Base-by-base conservation (phyloP, 2,329 filamentous ascomycete species). In the Penicillium sp. region DNA sequence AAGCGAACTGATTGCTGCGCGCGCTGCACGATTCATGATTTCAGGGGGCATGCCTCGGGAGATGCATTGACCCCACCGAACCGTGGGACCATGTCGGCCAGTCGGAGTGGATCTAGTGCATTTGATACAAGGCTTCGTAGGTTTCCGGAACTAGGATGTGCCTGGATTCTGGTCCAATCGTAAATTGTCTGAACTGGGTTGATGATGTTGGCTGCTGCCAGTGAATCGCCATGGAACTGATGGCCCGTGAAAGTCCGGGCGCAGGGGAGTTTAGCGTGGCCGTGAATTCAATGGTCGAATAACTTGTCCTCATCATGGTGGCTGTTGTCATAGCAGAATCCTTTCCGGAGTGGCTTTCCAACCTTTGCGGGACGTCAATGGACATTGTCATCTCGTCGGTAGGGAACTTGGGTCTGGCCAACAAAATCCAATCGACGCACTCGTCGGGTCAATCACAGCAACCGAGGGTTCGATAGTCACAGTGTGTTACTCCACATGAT, bases 401-500 rank as follows among this genome's bases (percentile, higher is more conserved):
- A 14, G 43, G 33, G 6, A 49, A 57, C 6, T 28, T 46, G 33
- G 16, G 35, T 51, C 43, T 25, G 30, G 30, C 22, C 16, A 13
- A 3, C 1, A 11, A 25, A 13, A 48, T 19, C 33, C 54, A 56
- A 56, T 38, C 19, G 22, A 35, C 8, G 16, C 28, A 22, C 26
- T 14, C n/a, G 10, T 51, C 22, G 30, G 30, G 43, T n/a, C 38
- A 35, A 22, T 38, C 28, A 30, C 52, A 43, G n/a, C 37, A 19
- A 22, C 38, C 25, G 40, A 33, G 14, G 10, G 26, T 38, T 57
- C 43, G 19, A 35, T 57, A 48, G 45, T 48, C 14, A 6, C 10
- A 30, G 45, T 30, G 7, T 26, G 35, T 57, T 40, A 16, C 55
- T 57, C 55, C 55, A 57, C 55, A 13, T 3, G 55, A 57, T 57